These are phyloP conservation scores for Ustilago curta DNA, from an alignment of 1,284 basidiomycete genomes.

Conservation along the genomic window DNA sequence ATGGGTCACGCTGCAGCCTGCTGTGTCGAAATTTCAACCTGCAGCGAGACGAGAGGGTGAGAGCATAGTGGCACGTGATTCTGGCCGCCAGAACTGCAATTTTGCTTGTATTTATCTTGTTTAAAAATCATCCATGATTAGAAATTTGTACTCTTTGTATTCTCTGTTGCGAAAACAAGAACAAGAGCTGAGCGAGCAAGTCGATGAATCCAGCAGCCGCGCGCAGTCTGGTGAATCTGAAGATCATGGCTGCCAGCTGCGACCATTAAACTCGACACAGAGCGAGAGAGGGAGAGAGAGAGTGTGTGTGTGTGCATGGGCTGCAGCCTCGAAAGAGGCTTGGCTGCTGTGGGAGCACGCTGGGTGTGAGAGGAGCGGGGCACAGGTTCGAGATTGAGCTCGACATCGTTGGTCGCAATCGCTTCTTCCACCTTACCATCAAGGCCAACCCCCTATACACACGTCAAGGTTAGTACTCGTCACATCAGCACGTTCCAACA, in stretches of 20 bases:
- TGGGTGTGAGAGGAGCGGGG: conserved; percentile 1
- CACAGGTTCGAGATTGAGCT: conserved; percentile 33
- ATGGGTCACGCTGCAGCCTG: not conserved
- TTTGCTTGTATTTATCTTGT: not conserved
- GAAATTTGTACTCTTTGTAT: not conserved
- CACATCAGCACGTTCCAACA: conserved; percentile 1
- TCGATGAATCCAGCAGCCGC: not conserved
- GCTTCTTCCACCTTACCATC: conserved; percentile 51
- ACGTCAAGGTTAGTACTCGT: conserved; percentile 55
- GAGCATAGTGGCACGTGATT: not conserved
- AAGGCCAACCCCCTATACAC: conserved; percentile 51
- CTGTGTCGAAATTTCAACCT: not conserved
- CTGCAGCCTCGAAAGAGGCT: not conserved
- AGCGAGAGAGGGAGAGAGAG: too few relatives aligned
- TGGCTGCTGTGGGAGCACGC: not conserved
- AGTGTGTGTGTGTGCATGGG: too few relatives aligned
- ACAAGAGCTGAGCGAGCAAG: too few relatives aligned
- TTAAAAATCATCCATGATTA: not conserved
- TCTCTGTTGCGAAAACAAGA: too few relatives aligned
- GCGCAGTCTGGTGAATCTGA: conserved; percentile 1
- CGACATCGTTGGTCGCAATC: conserved; percentile 19
- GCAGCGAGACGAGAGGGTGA: not conserved
- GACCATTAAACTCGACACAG: not conserved
- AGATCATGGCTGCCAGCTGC: not conserved
- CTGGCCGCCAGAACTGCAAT: conserved; percentile 6